phyloP scores from a whole-genome alignment of 2,329 filamentous ascomycete genomes.

The Lizonia empirigonia region DNA sequence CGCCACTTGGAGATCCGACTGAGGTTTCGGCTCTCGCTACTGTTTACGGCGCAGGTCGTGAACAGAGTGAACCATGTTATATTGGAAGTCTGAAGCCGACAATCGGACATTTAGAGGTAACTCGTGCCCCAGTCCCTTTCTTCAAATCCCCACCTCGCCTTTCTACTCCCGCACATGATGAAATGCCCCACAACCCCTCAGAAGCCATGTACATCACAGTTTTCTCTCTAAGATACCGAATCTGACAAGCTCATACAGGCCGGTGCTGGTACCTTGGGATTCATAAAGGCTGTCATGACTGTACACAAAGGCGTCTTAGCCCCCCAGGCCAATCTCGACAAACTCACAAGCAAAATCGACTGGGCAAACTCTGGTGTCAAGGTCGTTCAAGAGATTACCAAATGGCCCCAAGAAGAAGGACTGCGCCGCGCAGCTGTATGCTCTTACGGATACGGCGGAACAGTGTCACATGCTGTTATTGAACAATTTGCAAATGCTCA shows the following conservation, averaged over 20 bases:
- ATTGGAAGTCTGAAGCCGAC: constrained; percentile 42
- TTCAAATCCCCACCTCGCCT: not conserved
- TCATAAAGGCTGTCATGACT: constrained; percentile 31
- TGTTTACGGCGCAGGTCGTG: constrained; percentile 23
- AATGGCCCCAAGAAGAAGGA: constrained; percentile 18
- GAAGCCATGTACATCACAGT: no score
- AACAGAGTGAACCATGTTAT: constrained; percentile 20
- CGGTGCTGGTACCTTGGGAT: constrained; percentile 27
- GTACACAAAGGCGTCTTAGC: constrained; percentile 38
- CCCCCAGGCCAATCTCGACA: constrained; percentile 32
- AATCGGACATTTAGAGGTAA: constrained; percentile 35
- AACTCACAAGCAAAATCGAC: constrained; percentile 24
- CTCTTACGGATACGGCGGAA: constrained; percentile 28
- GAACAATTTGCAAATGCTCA: constrained; percentile 9
- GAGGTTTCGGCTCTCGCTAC: constrained; percentile 34
- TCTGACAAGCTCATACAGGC: constrained; percentile 3
- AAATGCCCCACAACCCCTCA: no score
- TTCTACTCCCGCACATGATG: not conserved
- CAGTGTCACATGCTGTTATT: constrained; percentile 20
- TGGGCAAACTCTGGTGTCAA: constrained; percentile 14
- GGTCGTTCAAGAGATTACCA: constrained; percentile 19
- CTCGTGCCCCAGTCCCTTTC: not conserved
- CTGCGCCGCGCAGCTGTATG: constrained; percentile 19
- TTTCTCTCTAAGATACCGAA: not conserved
- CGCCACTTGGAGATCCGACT: constrained; percentile 55